Conservation (phyloP, 2,329 filamentous ascomycete species). For the Trichoderma gracile region DNA sequence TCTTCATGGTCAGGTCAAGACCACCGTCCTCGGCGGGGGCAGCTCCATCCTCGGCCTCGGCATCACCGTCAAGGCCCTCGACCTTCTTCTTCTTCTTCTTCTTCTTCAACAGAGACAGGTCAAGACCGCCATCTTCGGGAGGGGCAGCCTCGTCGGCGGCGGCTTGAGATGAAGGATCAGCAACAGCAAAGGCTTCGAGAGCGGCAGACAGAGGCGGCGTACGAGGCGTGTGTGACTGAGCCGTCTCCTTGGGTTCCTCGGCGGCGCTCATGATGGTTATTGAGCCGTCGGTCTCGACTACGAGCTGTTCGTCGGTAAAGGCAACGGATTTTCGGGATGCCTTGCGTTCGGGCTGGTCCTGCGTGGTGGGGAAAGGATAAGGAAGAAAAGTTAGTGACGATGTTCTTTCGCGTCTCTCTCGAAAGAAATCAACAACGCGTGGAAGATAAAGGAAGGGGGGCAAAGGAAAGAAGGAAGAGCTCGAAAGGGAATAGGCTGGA, state of each 20-base stretch:
- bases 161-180: constrained; percentile 50
- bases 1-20: constrained; percentile 61
- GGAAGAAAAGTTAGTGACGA: constrained; percentile 28
- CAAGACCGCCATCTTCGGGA: constrained; percentile 54
- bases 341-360: constrained; percentile 57
- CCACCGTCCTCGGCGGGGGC: constrained; percentile 46
- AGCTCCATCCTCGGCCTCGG: constrained; percentile 44
- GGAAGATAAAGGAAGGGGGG: not conserved
- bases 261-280: constrained; percentile 74
- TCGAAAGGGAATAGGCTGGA: constrained; percentile 12
- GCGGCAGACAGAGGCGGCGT: constrained; percentile 60
- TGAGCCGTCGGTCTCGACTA: constrained; percentile 87
- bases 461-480: not conserved
- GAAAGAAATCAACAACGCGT: not conserved
- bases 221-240: constrained; percentile 74
- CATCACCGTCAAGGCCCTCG: constrained; percentile 48
- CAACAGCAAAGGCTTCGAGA: constrained; percentile 59
- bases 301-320: constrained; percentile 82
- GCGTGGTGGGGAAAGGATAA: constrained; percentile 30
- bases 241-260: constrained; percentile 76
- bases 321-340: constrained; percentile 84
- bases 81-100: constrained; percentile 66
- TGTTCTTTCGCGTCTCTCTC: not conserved
- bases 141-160: constrained; percentile 48
- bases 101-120: constrained; percentile 75